Evolutionary conservation across 768 basidiomycete species (phyloP), one percentile per base, ranked within the genome.

Genomic region (Mycena rebaudengoi): DNA sequence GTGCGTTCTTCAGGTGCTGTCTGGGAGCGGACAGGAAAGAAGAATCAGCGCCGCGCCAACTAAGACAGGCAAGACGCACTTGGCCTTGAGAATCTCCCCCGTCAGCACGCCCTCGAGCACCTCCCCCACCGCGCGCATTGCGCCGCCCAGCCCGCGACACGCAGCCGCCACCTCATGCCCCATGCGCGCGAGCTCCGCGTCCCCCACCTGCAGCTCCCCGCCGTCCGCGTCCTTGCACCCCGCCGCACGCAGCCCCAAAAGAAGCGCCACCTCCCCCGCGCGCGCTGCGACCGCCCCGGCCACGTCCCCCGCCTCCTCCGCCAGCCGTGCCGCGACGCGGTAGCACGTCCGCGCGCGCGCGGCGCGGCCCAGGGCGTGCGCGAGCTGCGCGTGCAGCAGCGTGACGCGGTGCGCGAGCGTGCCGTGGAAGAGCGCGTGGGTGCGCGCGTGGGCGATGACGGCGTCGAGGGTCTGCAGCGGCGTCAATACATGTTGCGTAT

Each of bases 371-470:
- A 85, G 75, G 2, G 90, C 86, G 71, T 94, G 92, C 5, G 90
- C 88, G 28, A 94, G 84, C 63, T 94, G 91, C 0, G 87, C 92
- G 53, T 91, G 84, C 60, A 89, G 83, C 7, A 94, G 79, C 6
- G 89, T 82, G 12, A 92, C 86, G 5, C 89, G 86, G 0, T 88
- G 82, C 2, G 87, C 79, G 69, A 88, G 92, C 0, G 73, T 50
- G 29, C 71, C 61, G 3, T 73, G 62, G 68, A 90, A 94, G 37
- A 91, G 75, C n/a, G 74, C 71, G 53, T 84, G 73, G 0, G 85
- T 86, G 10, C 90, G 87, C 5, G 86, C 82, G 67, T 90, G 88
- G 2, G 91, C 85, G 40, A 90, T 86, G 3, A 91, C 74, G 1
- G 74, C 68, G 56, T 80, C 71, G 1, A 89, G 79, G 25, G 81